A percentile compares a stretch with the other conserved stretches of the same genome.
Evolutionary conservation across 2,329 filamentous ascomycete species (phyloP).

Genomic region (Exophiala sp.): DNA sequence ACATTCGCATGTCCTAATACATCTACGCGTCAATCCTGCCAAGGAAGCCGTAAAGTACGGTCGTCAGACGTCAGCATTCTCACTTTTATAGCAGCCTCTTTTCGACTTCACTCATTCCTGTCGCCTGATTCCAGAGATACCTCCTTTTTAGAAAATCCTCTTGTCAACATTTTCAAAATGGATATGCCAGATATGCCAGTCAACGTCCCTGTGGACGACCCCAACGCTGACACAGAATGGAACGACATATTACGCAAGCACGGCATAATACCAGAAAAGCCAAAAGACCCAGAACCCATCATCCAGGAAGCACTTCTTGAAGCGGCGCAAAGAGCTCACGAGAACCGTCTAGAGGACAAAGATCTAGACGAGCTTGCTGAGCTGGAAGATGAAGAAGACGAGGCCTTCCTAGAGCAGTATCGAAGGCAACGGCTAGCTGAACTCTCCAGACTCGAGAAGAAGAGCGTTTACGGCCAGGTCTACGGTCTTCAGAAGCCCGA

Average conservation of each 20-base stretch:
- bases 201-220: slow-evolving; percentile 85
- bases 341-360: slow-evolving; percentile 90
- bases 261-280: slow-evolving; percentile 95
- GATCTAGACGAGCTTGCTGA: slow-evolving; percentile 90
- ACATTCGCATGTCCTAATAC: too few species aligned
- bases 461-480: slow-evolving; percentile 80
- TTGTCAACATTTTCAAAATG: slow-evolving; percentile 31
- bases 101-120: too few species aligned
- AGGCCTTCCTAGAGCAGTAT: slow-evolving; percentile 84
- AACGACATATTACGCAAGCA: slow-evolving; percentile 98
- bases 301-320: slow-evolving; percentile 92
- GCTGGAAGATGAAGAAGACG: slow-evolving; percentile 93
- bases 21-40: too few species aligned
- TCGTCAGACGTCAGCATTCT: too few species aligned
- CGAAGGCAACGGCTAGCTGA: slow-evolving; percentile 80
- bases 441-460: slow-evolving; percentile 68
- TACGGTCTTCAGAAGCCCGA: slow-evolving; percentile 94
- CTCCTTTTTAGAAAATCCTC: too few species aligned
- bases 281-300: slow-evolving; percentile 88
- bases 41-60: too few species aligned
- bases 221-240: slow-evolving; percentile 97
- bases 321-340: slow-evolving; percentile 77
- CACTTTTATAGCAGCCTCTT: too few species aligned
- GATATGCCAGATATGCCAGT: slow-evolving; percentile 60
- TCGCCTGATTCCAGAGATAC: too few species aligned